Evolutionary conservation across 139 green algal species (phyloP).

Genomic region (Closterium sp.): DNA sequence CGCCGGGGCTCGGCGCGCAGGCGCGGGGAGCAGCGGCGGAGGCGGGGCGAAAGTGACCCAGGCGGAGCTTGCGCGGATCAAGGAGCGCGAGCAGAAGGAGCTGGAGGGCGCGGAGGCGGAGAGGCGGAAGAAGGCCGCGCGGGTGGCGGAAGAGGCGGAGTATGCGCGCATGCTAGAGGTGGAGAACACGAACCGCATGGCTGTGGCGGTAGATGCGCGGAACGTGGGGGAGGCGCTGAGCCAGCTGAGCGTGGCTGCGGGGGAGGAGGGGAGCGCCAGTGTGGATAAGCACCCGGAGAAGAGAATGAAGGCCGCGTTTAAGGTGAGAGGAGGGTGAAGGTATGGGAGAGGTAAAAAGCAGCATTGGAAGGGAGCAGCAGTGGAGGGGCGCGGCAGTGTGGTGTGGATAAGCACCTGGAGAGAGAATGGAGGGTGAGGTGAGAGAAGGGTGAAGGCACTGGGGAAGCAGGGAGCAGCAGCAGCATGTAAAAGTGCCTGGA

Average conservation of each 20-base stretch:
- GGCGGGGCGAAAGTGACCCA: conserved; percentile 11
- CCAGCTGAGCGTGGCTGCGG: not conserved
- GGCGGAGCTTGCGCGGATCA: conserved; percentile 16
- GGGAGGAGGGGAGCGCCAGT: not conserved
- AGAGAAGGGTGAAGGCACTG: too few relatives aligned
- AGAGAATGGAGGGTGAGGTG: too few relatives aligned
- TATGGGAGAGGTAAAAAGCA: too few relatives aligned
- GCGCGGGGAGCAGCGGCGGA: not conserved
- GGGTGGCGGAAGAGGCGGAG: conserved; percentile 34
- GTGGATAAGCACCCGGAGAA: conserved; percentile 46
- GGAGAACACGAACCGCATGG: conserved; percentile 48
- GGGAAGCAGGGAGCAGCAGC: too few relatives aligned
- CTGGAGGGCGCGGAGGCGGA: not conserved
- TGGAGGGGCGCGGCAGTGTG: too few relatives aligned
- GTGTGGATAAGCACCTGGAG: too few relatives aligned
- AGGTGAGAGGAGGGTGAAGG: conserved; percentile 19
- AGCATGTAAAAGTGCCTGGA: conserved; percentile 39
- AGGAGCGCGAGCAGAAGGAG: conserved; percentile 34
- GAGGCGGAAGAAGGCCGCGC: not conserved
- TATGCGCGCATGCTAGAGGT: conserved; percentile 42
- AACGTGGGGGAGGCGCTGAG: conserved; percentile 49
- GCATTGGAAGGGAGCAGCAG: too few relatives aligned
- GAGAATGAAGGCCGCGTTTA: conserved; percentile 50
- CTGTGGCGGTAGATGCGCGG: conserved; percentile 41
- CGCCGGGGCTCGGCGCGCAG: not conserved